Evolutionary conservation across 345 rosid species (phyloP).

Genomic region (Mallotus nudiflorus): DNA sequence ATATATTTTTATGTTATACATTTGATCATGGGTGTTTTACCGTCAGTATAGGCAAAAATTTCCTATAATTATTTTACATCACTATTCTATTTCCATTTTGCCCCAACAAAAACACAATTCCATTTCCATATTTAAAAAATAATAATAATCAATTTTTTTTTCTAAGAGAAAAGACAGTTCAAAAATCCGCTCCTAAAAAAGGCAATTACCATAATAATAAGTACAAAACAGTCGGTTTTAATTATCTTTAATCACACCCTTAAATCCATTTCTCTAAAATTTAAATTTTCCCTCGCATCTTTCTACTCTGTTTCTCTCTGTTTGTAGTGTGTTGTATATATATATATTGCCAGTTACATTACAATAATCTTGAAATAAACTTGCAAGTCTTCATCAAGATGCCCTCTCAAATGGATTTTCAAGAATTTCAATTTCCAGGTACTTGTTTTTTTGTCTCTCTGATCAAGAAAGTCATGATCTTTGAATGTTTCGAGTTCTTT

Average conservation of each 20-base stretch:
- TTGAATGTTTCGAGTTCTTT: neutral
- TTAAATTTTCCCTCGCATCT: slow-evolving; percentile 10
- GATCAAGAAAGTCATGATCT: neutral
- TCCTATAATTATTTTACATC: too few relatives aligned
- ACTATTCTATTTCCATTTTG: too few relatives aligned
- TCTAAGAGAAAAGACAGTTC: neutral
- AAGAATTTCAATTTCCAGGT: slow-evolving; percentile 18
- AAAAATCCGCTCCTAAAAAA: neutral
- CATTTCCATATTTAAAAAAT: too few relatives aligned
- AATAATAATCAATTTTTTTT: too few relatives aligned
- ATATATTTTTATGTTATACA: too few relatives aligned
- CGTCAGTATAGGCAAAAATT: too few relatives aligned
- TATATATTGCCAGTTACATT: neutral
- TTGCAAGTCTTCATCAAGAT: slow-evolving; percentile 9
- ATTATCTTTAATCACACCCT: neutral
- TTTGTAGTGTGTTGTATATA: neutral
- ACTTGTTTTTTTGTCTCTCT: neutral
- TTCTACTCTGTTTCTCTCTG: neutral
- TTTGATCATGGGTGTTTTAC: too few relatives aligned
- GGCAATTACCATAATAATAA: too few relatives aligned
- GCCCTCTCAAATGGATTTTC: neutral
- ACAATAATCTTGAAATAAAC: neutral
- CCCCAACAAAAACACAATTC: too few relatives aligned
- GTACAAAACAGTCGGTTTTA: neutral
- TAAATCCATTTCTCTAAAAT: neutral